phyloP scores from a whole-genome alignment of 306 rosid genomes.

The Chamaecrista fasciculata region DNA sequence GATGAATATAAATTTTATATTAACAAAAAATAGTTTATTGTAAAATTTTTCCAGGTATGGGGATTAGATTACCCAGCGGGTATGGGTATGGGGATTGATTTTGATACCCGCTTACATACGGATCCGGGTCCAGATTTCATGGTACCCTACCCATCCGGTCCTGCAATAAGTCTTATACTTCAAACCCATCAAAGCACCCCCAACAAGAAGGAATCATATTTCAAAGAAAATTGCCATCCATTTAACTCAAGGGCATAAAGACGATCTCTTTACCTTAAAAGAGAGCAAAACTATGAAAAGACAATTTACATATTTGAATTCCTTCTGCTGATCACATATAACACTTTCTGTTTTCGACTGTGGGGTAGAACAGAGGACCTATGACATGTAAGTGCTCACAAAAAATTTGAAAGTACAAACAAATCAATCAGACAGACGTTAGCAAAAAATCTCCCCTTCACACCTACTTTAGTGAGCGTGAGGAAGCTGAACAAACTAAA shows the following conservation, averaged over 20 bases:
- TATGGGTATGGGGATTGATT: too few species aligned
- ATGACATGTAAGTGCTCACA: conserved; percentile 15
- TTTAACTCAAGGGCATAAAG: not conserved
- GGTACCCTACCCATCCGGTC: too few species aligned
- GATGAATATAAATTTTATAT: too few species aligned
- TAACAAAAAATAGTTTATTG: too few species aligned
- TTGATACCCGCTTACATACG: too few species aligned
- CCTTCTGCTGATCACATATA: conserved; percentile 8
- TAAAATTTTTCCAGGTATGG: too few species aligned
- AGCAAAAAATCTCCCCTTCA: conserved; percentile 33
- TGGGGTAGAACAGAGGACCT: conserved; percentile 17
- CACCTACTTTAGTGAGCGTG: conserved; percentile 3
- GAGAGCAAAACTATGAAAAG: not conserved
- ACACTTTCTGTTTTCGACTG: conserved; percentile 8
- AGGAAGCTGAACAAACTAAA: conserved; percentile 35
- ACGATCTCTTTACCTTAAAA: conserved; percentile 1
- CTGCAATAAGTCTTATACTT: too few species aligned
- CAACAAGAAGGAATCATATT: too few species aligned
- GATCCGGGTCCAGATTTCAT: too few species aligned
- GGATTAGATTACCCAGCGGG: too few species aligned
- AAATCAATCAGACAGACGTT: conserved; percentile 21
- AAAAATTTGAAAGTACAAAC: conserved; percentile 8
- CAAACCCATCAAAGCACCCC: not conserved
- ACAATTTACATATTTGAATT: conserved; percentile 30
- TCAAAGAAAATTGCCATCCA: not conserved